phyloP scores from a whole-genome alignment of 1,139 yeast species.

The Kluyveromyces sp. region DNA sequence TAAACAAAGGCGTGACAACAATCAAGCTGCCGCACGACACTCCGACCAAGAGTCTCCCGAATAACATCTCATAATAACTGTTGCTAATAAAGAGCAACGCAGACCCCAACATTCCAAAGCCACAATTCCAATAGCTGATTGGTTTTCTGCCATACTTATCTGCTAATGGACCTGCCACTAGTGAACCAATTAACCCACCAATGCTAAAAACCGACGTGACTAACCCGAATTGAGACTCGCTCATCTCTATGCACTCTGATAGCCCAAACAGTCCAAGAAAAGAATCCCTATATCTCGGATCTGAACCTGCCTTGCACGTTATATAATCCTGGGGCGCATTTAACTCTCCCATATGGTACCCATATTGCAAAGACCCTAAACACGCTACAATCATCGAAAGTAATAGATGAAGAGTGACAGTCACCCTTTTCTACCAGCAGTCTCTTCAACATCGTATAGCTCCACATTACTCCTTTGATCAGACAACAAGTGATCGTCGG shows the following conservation, averaged over 20 bases:
- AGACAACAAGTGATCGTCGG: too few relatives aligned
- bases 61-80: constrained; percentile 37
- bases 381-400: constrained; percentile 42
- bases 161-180: constrained; percentile 63
- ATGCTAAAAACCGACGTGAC: constrained; percentile 79
- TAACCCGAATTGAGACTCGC: constrained; percentile 61
- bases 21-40: constrained; percentile 81
- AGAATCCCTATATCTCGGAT: constrained; percentile 23
- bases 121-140: constrained; percentile 49
- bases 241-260: constrained; percentile 50
- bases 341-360: constrained; percentile 82
- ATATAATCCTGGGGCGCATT: constrained; percentile 72
- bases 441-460: not conserved
- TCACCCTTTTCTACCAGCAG: not conserved
- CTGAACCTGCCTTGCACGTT: constrained; percentile 36
- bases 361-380: constrained; percentile 75
- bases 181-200: constrained; percentile 80
- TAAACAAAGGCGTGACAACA: constrained; percentile 74
- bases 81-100: constrained; percentile 48
- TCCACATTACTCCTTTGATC: not conserved
- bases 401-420: constrained; percentile 16
- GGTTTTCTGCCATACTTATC: constrained; percentile 58
- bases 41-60: constrained; percentile 75
- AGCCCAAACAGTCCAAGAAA: constrained; percentile 26
- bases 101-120: constrained; percentile 61